Evolutionary conservation across 495 filamentous ascomycete species (phyloP), one percentile per base, ranked within the genome.

Genomic region (Poronia punctata): DNA sequence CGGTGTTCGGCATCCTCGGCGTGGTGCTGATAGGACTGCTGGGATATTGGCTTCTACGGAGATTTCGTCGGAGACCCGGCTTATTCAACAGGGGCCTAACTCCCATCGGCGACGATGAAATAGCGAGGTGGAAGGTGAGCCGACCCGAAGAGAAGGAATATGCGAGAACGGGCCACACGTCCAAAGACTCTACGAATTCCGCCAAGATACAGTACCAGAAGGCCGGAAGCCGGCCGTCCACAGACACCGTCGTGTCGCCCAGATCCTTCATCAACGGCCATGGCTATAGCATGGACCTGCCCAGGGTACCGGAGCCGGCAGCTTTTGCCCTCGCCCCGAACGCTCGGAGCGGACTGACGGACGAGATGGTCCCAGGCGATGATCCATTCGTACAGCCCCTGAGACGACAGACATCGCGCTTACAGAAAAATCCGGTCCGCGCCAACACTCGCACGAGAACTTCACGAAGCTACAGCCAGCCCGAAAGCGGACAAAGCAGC

Each of bases 91-190:
- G 69, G 31, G 66, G 64, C 26, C 60, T 71, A 24, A 63, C 69
- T 0, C 69, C 69, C 7, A 70, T 73, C 45, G 69, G 67, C 33
- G 69, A 73, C 42, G 69, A 73, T 23, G 69, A 73, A 46, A 73
- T 73, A 34, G 69, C 62, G 28, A 67, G 64, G 14, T 73, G 69
- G 69, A 73, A 71, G 32, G 49, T 56, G 8, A 50, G 43, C 39
- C 38, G 50, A 21, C 28, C 48, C 18, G 33, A 33, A 11, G 55
- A 53, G 20, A 50, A 56, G 52, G 50, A 34, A 38, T 52, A 45
- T 25, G 52, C 49, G 16, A 40, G 35, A 40, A 14, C 50, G 8
- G 49, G 46, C 10, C 64, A 66, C 47, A 45, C 42, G 27, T 59
- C 60, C 31, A 60, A 67, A 34, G 37, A 56, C 11, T 67, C 67